phyloP scores from a whole-genome alignment of 306 rosid genomes.

The Styphnolobium japonicum region DNA sequence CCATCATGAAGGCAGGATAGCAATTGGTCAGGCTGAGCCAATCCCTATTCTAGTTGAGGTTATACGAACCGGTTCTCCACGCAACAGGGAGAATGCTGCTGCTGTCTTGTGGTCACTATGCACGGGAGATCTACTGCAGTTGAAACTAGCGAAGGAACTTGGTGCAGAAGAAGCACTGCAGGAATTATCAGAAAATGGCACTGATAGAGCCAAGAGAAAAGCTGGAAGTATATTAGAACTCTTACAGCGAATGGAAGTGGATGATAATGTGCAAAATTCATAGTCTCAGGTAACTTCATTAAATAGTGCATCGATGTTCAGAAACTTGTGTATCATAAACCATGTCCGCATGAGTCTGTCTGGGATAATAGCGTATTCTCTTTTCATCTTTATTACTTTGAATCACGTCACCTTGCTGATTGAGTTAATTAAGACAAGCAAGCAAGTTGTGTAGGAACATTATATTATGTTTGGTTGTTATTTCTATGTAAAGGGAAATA shows the following conservation, averaged over 20 bases:
- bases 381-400: not conserved
- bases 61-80: slow-evolving; percentile 87
- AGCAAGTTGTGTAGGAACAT: slow-evolving; percentile 23
- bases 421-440: not conserved
- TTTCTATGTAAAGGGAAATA: slow-evolving; percentile 17
- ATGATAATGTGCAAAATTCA: slow-evolving; percentile 25
- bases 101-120: slow-evolving; percentile 90
- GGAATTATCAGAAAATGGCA: slow-evolving; percentile 86
- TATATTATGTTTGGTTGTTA: slow-evolving; percentile 20
- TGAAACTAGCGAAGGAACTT: slow-evolving; percentile 71
- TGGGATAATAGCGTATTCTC: not conserved
- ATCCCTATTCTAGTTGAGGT: slow-evolving; percentile 74
- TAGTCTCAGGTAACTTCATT: slow-evolving; percentile 21
- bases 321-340: slow-evolving; percentile 4
- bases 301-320: slow-evolving; percentile 18
- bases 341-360: not conserved
- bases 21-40: slow-evolving; percentile 70
- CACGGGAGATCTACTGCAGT: slow-evolving; percentile 56
- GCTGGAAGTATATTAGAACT: slow-evolving; percentile 74
- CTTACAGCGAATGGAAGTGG: slow-evolving; percentile 55
- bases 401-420: not conserved
- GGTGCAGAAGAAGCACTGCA: slow-evolving; percentile 82
- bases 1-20: slow-evolving; percentile 82
- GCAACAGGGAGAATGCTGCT: slow-evolving; percentile 89
- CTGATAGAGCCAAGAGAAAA: slow-evolving; percentile 95